Base-by-base conservation (phyloP, 495 filamentous ascomycete species). In the Talaromyces nanjingensis region DNA sequence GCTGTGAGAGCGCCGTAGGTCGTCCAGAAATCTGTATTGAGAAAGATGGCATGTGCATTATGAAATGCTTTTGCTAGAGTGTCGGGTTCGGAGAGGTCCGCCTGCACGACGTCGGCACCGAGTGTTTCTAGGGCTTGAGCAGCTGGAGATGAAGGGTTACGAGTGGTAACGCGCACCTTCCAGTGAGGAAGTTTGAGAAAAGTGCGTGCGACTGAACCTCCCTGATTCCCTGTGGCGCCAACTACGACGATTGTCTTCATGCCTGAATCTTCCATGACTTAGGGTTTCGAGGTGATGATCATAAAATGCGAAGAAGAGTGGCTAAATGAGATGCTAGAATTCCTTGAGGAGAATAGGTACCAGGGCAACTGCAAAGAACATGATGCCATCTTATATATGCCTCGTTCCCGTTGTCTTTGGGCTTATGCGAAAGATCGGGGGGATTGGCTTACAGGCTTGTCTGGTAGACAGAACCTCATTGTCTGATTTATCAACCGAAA, bases 21-120 rank as follows among this genome's bases (percentile, higher is more conserved):
- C 27, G 39, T 53, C 76, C 75, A 81, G 72, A 82, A 86, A 56
- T 86, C 81, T 0, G 83, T 86, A 57, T 79, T 76, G 58, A 74
- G 70, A 68, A 84, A 87, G 70, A 86, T 79, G 33, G 73, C 79
- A 56, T 75, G 69, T 6, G 78, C 79, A 33, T 76, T 79, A 5
- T 67, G 39, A 66, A 87, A 81, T 20, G 82, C 84, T 14, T 45
- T 31, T 2, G 66, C 66, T 0, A 87, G 73, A 1, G 77, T 77
- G 2, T 65, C 65, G 37, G 73, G 60, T 33, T 82, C 74, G 59
- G 78, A 67, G 6, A 84, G 72, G 58, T 86, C 76, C 8, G 72
- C 82, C 34, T 71, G 47, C 4, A 83, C 73, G 3, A 86, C 54
- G 18, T 83, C 79, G 31, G 80, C 79, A 18, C 84, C 85, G 49